A percentile compares a stretch with the other conserved stretches of the same genome.
Evolutionary conservation across 805 yeast genomes (phyloP).

Genomic region (Candida takata): DNA sequence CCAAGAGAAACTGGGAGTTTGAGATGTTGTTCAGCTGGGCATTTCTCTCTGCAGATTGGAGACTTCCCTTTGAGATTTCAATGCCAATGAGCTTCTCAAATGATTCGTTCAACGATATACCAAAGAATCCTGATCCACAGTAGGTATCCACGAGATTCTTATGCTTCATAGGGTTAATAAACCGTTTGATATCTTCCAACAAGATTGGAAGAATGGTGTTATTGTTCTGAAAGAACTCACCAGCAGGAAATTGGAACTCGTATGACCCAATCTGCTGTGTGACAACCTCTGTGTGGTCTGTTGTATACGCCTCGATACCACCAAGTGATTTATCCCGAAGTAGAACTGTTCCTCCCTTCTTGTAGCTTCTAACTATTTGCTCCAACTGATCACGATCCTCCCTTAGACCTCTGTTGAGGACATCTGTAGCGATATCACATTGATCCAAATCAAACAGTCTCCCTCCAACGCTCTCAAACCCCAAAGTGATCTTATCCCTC

Average conservation of each 20-base stretch:
- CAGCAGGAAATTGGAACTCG: constrained; percentile 84
- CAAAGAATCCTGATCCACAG: constrained; percentile 92
- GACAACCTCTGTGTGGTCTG: constrained; percentile 69
- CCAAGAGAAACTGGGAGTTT: constrained; percentile 76
- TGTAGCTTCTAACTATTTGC: constrained; percentile 34
- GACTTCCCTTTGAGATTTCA: constrained; percentile 86
- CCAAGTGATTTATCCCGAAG: constrained; percentile 66
- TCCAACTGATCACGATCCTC: constrained; percentile 56
- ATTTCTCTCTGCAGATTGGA: constrained; percentile 74
- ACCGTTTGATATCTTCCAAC: constrained; percentile 67
- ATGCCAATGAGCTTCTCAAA: constrained; percentile 83
- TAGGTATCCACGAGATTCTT: constrained; percentile 87
- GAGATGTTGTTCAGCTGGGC: constrained; percentile 63
- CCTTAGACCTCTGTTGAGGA: constrained; percentile 64
- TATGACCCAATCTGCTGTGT: constrained; percentile 64
- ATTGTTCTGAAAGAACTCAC: constrained; percentile 93
- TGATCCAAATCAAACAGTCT: constrained; percentile 76
- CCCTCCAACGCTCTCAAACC: constrained; percentile 56
- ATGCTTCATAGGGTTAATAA: constrained; percentile 39
- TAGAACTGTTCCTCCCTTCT: constrained; percentile 82
- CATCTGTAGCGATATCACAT: constrained; percentile 78
- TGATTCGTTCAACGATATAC: constrained; percentile 68
- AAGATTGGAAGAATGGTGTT: constrained; percentile 83
- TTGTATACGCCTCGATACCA: constrained; percentile 46
- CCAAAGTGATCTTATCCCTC: constrained; percentile 50